Evolutionary conservation across 768 basidiomycete species (phyloP).

Genomic region (Tylopilus felleus): DNA sequence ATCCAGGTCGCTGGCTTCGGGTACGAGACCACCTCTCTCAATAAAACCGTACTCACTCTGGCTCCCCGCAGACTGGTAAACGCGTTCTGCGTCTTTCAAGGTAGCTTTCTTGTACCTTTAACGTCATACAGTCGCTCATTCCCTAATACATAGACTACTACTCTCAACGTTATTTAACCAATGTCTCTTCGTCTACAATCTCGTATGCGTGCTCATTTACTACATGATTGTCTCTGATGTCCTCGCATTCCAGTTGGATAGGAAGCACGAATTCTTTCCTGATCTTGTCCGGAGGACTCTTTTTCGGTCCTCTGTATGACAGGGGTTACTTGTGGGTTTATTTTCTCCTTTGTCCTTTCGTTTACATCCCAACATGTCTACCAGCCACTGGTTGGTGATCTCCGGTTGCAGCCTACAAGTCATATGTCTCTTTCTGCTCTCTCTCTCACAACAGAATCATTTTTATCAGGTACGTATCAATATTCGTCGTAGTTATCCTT

Average conservation of each 20-base stretch:
- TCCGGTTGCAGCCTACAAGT: constrained; percentile 43
- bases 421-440: constrained; percentile 43
- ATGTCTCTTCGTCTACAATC: constrained; percentile 35
- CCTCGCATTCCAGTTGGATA: constrained; percentile 35
- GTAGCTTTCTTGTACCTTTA: constrained; percentile 4
- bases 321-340: constrained; percentile 45
- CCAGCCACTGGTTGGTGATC: constrained; percentile 43
- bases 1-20: constrained; percentile 39
- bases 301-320: constrained; percentile 50
- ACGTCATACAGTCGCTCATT: not conserved
- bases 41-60: not conserved
- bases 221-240: not conserved
- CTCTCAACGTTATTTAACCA: constrained; percentile 34
- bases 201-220: constrained; percentile 26
- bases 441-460: constrained; percentile 36
- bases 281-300: constrained; percentile 40
- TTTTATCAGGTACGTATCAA: constrained; percentile 35
- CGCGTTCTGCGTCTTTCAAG: constrained; percentile 43
- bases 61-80: constrained; percentile 27
- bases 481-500: not conserved
- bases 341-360: not conserved
- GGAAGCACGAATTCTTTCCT: constrained; percentile 49
- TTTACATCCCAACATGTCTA: not conserved
- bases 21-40: constrained; percentile 12
- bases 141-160: constrained; percentile 37